Evolutionary conservation across 768 basidiomycete genomes (phyloP), one percentile per base, ranked within the genome.

Genomic region (Cubamyces lactineus): DNA sequence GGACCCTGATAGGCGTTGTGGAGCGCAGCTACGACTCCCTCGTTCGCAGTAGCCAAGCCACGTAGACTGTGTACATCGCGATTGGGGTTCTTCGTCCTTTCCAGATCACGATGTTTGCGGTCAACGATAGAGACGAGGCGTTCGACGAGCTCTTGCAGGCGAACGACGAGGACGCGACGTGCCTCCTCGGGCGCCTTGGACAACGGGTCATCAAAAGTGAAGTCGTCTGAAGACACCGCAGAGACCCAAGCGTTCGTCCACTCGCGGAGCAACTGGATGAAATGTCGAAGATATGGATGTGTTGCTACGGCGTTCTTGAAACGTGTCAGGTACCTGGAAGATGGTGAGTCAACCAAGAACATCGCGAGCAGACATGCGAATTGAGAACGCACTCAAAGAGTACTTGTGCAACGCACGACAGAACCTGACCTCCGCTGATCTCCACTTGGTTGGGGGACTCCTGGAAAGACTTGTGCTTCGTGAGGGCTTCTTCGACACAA

Each of bases 361-460:
- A 26, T n/a, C 9, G 34, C 34, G 34, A 34, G 11, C 34, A 34
- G 11, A 11, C 9, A 34, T 34, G 34, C 34, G 9, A 42, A n/a
- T 2, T 6, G 53, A 16, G 42, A 17, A 71, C 81, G 9, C 64
- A 87, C 86, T 87, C 83, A 42, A 80, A 78, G 47, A 87, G 72
- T 11, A 86, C 72, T 4, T 74, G 77, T 3, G 77, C 68, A 4
- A 87, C 73, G 1, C 82, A 78, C 5, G 74, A 76, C 12, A 88
- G 74, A 0, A 85, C 69, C 53, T 81, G 77, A 8, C 69, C 68
- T 2, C 80, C 83, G 12, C 75, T 64, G 11, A 74, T 69, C n/a
- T 68, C 63, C 9, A 11, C 34, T 1, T 65, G n/a, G 24, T 21
- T 34, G 38, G 43, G 12, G 0, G 47, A 40, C 19, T 45, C 40